Evolutionary conservation across 345 rosid species (phyloP), one percentile per base, ranked within the genome.

Genomic region (Pistacia atlantica): DNA sequence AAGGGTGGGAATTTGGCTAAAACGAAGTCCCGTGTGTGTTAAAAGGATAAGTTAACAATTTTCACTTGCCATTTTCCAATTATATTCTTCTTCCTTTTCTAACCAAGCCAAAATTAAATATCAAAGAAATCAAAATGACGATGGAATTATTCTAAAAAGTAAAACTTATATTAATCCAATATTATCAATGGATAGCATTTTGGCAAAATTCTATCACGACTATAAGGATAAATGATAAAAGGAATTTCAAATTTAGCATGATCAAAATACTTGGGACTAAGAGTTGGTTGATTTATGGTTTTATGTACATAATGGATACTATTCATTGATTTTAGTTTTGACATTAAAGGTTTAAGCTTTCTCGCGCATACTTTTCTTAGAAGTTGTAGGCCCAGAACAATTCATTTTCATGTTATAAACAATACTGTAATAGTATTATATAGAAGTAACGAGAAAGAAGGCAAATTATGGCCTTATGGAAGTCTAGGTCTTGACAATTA

Each of bases 61-160:
- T 37, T 63, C 31, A 63, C 18, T 14, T 33, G 18, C 3, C 67
- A 63, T 65, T 42, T 42, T 42, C 46, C 9, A 42, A 6, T 42
- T 42, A 42, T 42, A 42, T 5, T 42, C 46, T 42, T 42, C 9
- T 42, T 42, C 46, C 46, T 42, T 42, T 42, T 42, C 46, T 42
- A 38, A 10, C 48, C 42, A 65, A 37, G 46, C 13, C 68, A 65
- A 65, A 65, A 65, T 46, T 65, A 38, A 65, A 37, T 63, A 63
- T 35, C 9, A 8, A 63, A 35, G 2, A 20, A 63, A 35, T 63
- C 22, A 63, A 16, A 33, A 63, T 35, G 66, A 33, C 13, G 37
- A 57, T 57, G 10, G 45, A 63, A 2, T 35, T 33, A 63, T 63
- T 45, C 22, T 33, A 35, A 11, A 35, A 60, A n/a, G 61, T 25